Percentiles rank a stretch among this genome's conserved stretches.
phyloP scores from a whole-genome alignment of 2,329 filamentous ascomycete genomes.

The Arthrobotrys iridis region DNA sequence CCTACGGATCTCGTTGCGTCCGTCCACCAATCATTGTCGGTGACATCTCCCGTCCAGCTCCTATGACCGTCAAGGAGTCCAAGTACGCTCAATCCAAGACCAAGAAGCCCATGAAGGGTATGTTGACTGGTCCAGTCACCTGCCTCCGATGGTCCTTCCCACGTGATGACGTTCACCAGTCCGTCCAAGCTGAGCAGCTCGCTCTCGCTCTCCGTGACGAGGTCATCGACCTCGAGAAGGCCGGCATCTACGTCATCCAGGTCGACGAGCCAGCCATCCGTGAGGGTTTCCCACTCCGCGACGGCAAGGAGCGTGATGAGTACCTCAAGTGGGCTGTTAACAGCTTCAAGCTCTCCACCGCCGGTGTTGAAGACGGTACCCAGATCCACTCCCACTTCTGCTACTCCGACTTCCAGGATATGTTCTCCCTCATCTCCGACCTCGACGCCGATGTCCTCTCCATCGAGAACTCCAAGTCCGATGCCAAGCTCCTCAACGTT shows the following conservation, averaged over 20 bases:
- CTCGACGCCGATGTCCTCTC: slow-evolving; percentile 97
- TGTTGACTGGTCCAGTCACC: slow-evolving; percentile 98
- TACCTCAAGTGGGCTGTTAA: slow-evolving; percentile 98
- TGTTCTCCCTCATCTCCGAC: slow-evolving; percentile 99
- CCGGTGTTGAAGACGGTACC: slow-evolving; percentile 91
- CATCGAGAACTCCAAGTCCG: slow-evolving; percentile 99
- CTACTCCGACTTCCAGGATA: slow-evolving; percentile 99
- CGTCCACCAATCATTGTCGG: slow-evolving; percentile 98
- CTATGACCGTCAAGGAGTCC: slow-evolving; percentile 99
- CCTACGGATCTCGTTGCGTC: slow-evolving; percentile 97
- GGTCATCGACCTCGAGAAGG: slow-evolving; percentile 96
- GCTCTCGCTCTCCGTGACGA: slow-evolving; percentile 98
- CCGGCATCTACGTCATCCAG: slow-evolving; percentile 97
- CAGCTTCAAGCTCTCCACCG: slow-evolving; percentile 94
- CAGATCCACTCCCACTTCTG: slow-evolving; percentile 99
- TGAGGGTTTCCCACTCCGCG: slow-evolving; percentile 96
- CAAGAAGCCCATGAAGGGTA: slow-evolving; percentile 99
- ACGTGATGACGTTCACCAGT: slow-evolving; percentile 99
- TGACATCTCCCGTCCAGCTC: slow-evolving; percentile 93
- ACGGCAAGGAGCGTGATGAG: slow-evolving; percentile 92
- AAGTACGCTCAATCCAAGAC: slow-evolving; percentile 97
- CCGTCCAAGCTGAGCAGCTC: slow-evolving; percentile 97
- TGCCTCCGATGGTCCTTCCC: slow-evolving; percentile 99
- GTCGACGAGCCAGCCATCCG: slow-evolving; percentile 98
- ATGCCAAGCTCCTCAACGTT: slow-evolving; percentile 98